Conservation (phyloP, 345 rosid genomes). For the Syzygium aqueum region DNA sequence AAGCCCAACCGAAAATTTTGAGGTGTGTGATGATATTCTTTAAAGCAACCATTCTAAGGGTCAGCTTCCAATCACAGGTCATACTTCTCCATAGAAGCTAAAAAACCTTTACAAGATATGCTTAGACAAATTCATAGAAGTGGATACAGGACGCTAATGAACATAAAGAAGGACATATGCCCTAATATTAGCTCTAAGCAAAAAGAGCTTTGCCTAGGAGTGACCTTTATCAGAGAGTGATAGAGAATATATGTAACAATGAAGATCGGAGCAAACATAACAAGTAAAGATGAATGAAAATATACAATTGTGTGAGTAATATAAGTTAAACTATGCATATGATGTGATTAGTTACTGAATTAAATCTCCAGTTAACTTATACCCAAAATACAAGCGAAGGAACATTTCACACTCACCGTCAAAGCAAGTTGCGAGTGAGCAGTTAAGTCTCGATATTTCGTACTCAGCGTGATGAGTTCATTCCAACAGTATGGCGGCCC, state of each 20-base stretch:
- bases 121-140: background rate
- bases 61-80: background rate
- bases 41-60: background rate
- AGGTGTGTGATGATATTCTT: background rate
- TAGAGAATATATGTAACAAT: background rate
- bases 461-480: constrained; percentile 70
- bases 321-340: background rate
- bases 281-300: background rate
- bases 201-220: background rate
- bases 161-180: background rate
- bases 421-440: constrained; percentile 82
- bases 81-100: background rate
- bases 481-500: constrained; percentile 87
- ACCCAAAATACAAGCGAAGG: constrained; percentile 1
- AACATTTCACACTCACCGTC: constrained; percentile 38
- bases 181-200: background rate
- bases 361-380: background rate
- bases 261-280: background rate
- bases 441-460: constrained; percentile 89
- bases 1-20: background rate
- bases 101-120: background rate
- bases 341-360: background rate
- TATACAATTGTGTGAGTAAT: background rate
- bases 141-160: background rate
- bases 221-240: background rate